Percentiles rank a stretch among this genome's conserved stretches.
These are phyloP conservation scores for Aureobasidium sp. DNA, from an alignment of 2,329 filamentous ascomycete species.

Conservation along the genomic window DNA sequence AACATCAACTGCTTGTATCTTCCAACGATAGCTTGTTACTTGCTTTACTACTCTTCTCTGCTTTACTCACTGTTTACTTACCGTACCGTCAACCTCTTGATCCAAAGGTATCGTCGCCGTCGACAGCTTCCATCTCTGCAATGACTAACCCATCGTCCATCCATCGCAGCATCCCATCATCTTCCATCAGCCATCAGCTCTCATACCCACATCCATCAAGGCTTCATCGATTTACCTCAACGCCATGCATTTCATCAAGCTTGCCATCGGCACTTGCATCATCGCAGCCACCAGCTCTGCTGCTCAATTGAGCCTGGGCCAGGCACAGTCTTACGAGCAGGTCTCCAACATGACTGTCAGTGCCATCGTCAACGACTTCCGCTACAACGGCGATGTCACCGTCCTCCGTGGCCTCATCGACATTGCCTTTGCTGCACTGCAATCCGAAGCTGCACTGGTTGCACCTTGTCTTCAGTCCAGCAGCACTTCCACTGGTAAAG, in stretches of 20 bases:
- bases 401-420: constrained; percentile 11
- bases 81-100: background rate
- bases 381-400: constrained; percentile 7
- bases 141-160: background rate
- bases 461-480: background rate
- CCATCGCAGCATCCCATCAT: background rate
- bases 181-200: constrained; percentile 3
- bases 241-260: constrained; percentile 9
- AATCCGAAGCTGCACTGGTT: constrained; percentile 8
- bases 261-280: background rate
- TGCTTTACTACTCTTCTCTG: background rate
- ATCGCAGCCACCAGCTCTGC: background rate
- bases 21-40: constrained; percentile 5
- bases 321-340: constrained; percentile 8
- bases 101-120: background rate
- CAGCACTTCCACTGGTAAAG: background rate
- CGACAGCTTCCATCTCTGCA: background rate
- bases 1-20: constrained; percentile 7
- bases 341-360: constrained; percentile 5
- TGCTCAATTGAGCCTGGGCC: background rate
- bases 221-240: constrained; percentile 6
- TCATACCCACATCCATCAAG: background rate
- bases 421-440: constrained; percentile 8
- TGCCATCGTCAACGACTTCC: constrained; percentile 11
- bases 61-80: constrained; percentile 7